These are phyloP conservation scores for Cryptococcus sp. DNA, from an alignment of 1,284 basidiomycete species.

Conservation along the genomic window DNA sequence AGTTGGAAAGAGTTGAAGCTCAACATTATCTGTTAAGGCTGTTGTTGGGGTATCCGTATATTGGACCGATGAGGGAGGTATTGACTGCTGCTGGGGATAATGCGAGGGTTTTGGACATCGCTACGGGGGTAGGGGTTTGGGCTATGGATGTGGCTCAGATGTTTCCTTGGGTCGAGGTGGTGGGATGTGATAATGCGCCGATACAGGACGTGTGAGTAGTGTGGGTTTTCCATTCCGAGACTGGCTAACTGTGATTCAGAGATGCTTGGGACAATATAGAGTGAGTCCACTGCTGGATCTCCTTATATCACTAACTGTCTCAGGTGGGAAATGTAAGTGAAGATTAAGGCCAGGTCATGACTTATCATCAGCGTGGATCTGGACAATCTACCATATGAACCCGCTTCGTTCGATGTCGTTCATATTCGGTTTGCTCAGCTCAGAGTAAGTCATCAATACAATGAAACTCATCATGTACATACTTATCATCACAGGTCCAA, in stretches of 20 bases:
- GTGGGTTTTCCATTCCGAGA: neutral
- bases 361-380: constrained; percentile 5
- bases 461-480: neutral
- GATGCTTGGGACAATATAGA: constrained; percentile 12
- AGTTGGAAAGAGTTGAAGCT: constrained; percentile 12
- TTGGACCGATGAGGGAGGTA: constrained; percentile 13
- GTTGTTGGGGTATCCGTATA: constrained; percentile 7
- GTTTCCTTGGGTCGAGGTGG: constrained; percentile 16
- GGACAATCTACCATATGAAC: constrained; percentile 9
- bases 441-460: constrained; percentile 3
- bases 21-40: constrained; percentile 4
- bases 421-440: constrained; percentile 16
- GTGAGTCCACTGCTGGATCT: constrained; percentile 6
- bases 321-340: constrained; percentile 15
- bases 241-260: constrained; percentile 6
- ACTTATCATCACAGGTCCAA: constrained; percentile 2
- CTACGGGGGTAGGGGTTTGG: constrained; percentile 17
- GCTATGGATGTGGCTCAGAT: constrained; percentile 23
- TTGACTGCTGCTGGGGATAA: neutral
- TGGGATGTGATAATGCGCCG: constrained; percentile 14
- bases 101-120: constrained; percentile 15
- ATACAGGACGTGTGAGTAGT: constrained; percentile 7
- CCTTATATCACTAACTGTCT: neutral
- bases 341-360: neutral
- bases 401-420: constrained; percentile 13